Conservation (phyloP, 2,329 filamentous ascomycete species). For the Fusarium keratoplasticum region DNA sequence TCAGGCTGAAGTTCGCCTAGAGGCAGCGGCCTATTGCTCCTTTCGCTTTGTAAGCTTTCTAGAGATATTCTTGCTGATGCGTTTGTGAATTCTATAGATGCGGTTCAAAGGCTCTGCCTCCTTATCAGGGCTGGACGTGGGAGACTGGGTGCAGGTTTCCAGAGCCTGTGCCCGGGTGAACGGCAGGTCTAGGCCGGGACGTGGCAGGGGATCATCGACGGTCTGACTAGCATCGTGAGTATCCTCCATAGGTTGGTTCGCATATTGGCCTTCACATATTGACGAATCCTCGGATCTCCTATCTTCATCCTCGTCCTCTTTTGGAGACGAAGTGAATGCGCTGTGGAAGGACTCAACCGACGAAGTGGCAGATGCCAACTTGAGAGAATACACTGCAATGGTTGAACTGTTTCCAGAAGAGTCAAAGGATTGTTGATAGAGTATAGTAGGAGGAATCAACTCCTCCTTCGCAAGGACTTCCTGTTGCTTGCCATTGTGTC, state of each 20-base stretch:
- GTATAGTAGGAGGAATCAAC: background rate
- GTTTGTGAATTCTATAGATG: background rate
- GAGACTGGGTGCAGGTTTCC: background rate
- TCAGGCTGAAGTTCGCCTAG: background rate
- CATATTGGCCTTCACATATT: background rate
- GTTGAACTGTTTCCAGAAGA: background rate
- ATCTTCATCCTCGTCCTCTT: background rate
- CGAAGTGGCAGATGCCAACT: background rate
- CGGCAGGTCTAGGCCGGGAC: background rate
- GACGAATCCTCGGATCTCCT: background rate
- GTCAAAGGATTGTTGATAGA: too few species aligned
- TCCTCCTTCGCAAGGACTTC: background rate
- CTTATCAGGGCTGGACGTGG: too few species aligned
- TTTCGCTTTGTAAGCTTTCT: background rate
- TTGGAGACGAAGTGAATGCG: background rate
- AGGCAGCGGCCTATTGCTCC: background rate
- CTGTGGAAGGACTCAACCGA: background rate
- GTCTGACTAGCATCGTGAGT: background rate
- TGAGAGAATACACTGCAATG: background rate
- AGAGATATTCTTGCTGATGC: background rate
- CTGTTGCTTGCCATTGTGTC: background rate
- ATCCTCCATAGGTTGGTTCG: background rate
- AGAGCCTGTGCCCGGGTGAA: background rate
- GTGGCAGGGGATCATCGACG: background rate
- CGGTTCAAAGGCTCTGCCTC: background rate